A percentile compares a stretch with the other conserved stretches of the same genome.
Conservation (phyloP, 495 filamentous ascomycete genomes). For the Neurospora sp. region DNA sequence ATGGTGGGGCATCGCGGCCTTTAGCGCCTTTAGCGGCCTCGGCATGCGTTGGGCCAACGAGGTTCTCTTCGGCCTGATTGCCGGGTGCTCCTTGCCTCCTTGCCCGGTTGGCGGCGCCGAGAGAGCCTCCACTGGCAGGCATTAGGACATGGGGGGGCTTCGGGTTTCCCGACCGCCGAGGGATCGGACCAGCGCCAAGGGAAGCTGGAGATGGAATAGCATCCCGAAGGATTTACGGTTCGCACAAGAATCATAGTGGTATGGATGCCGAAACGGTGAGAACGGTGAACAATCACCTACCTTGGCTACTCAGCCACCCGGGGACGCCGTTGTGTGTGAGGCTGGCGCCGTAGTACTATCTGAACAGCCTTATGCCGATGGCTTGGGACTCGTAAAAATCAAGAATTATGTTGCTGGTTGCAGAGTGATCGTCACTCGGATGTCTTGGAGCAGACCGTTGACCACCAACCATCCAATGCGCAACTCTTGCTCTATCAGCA, state of each 20-base stretch:
- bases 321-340: neutral
- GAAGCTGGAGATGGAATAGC: neutral
- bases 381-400: neutral
- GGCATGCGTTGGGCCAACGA: neutral
- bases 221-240: neutral
- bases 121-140: neutral
- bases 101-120: neutral
- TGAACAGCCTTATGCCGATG: neutral
- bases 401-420: neutral
- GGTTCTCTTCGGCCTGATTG: neutral
- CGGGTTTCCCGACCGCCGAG: neutral
- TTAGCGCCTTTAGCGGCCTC: neutral
- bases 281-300: neutral
- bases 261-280: neutral
- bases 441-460: neutral
- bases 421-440: neutral
- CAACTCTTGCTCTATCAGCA: neutral
- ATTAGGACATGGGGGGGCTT: neutral
- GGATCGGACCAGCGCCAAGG: neutral
- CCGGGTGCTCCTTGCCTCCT: neutral
- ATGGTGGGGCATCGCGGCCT: neutral
- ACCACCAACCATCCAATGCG: neutral
- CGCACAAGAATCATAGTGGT: neutral
- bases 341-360: neutral
- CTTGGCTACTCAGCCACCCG: neutral